A percentile compares a stretch with the other conserved stretches of the same genome.
Evolutionary conservation across 306 rosid species (phyloP).

Genomic region (Benincasa hispida): DNA sequence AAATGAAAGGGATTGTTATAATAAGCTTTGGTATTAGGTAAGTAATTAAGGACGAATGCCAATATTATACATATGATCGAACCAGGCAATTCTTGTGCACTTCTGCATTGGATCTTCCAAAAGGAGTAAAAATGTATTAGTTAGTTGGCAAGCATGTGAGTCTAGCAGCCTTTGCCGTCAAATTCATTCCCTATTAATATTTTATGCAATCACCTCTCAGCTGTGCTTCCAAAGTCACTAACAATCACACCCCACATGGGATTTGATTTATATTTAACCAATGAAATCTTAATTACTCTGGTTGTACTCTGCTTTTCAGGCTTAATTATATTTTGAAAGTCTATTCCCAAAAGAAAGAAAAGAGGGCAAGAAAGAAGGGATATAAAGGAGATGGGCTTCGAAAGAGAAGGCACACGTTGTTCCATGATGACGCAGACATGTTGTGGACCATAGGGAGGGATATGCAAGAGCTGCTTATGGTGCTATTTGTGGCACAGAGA

Average conservation of each 20-base stretch:
- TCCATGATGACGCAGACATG: conserved; percentile 30
- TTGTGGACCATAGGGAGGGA: conserved; percentile 11
- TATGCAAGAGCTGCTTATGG: conserved; percentile 12
- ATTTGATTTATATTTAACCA: conserved; percentile 5
- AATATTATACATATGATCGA: neutral
- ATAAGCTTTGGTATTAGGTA: neutral
- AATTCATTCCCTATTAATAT: conserved; percentile 12
- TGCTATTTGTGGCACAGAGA: conserved; percentile 9
- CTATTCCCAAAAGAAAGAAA: neutral
- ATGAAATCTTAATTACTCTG: conserved; percentile 8
- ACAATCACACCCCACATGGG: conserved; percentile 4
- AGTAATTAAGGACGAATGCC: neutral
- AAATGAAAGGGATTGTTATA: neutral
- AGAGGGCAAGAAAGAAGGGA: neutral
- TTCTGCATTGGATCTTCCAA: conserved; percentile 9
- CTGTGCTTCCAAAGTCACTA: conserved; percentile 3
- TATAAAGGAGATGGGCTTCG: conserved; percentile 16
- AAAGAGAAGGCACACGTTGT: conserved; percentile 26
- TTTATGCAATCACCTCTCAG: conserved; percentile 21
- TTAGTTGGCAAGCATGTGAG: conserved; percentile 49
- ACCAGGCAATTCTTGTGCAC: neutral
- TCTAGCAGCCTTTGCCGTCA: conserved; percentile 41
- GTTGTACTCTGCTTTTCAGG: conserved; percentile 1
- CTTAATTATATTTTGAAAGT: neutral
- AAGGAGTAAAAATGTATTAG: conserved; percentile 10